Conservation (phyloP, 352 stramenopile species). For the Globisporangium cystogenes region DNA sequence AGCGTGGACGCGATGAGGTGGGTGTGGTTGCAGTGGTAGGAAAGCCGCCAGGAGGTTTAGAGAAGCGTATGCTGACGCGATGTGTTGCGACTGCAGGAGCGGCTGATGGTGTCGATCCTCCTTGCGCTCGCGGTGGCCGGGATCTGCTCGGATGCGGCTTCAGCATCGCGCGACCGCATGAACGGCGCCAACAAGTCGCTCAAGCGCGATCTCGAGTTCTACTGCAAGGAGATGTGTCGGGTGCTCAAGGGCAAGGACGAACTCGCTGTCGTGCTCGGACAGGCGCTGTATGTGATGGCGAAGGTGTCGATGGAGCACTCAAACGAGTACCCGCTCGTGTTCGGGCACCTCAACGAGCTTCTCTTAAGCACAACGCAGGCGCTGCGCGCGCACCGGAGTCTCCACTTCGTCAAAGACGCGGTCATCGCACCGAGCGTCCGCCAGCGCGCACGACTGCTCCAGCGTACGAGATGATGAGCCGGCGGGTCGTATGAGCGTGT, state of each 20-base stretch:
- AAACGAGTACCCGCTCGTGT: slow-evolving; percentile 46
- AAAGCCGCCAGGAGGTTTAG: not conserved
- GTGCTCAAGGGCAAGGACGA: slow-evolving; percentile 18
- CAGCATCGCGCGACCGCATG: not conserved
- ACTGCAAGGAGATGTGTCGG: slow-evolving; percentile 62
- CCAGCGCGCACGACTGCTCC: slow-evolving; percentile 11
- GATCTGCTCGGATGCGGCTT: slow-evolving; percentile 18
- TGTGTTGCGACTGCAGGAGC: slow-evolving; percentile 12
- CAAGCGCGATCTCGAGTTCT: slow-evolving; percentile 69
- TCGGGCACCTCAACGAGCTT: slow-evolving; percentile 36
- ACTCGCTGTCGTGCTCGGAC: slow-evolving; percentile 24
- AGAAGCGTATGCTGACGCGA: not conserved
- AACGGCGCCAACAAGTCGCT: slow-evolving; percentile 31
- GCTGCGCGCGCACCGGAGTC: slow-evolving; percentile 8
- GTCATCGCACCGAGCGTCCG: not conserved
- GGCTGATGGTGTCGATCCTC: slow-evolving; percentile 26
- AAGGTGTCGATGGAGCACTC: slow-evolving; percentile 34
- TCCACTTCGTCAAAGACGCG: slow-evolving; percentile 1
- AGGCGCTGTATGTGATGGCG: slow-evolving; percentile 47
- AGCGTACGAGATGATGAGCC: slow-evolving; percentile 18
- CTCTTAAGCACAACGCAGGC: slow-evolving; percentile 22
- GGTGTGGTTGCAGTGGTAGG: not conserved
- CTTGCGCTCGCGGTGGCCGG: slow-evolving; percentile 22
- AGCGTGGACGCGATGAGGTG: slow-evolving; percentile 12
- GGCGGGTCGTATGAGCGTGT: no score